Conservation (phyloP, 805 yeast species). For the Myxozyma sirexii region DNA sequence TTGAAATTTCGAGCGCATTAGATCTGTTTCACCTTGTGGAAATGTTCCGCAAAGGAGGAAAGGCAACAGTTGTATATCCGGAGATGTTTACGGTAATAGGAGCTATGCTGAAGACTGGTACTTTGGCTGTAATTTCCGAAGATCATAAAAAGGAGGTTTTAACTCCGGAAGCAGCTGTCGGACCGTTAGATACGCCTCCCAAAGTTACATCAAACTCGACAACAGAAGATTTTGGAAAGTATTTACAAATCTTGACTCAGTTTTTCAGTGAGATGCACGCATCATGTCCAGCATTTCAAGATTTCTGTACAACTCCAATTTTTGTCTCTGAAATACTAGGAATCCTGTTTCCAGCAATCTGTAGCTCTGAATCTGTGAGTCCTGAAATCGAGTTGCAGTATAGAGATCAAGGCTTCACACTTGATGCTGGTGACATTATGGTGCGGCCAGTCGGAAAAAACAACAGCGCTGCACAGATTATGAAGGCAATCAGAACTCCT, state of each 20-base stretch:
- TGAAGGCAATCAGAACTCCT: slow-evolving; percentile 21
- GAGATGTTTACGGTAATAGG: slow-evolving; percentile 35
- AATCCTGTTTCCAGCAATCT: slow-evolving; percentile 32
- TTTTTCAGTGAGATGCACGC: slow-evolving; percentile 34
- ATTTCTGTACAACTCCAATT: slow-evolving; percentile 29
- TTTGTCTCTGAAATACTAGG: slow-evolving; percentile 32
- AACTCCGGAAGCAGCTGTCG: neutral
- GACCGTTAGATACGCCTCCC: neutral
- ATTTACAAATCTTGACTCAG: slow-evolving; percentile 30
- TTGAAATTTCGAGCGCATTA: slow-evolving; percentile 22
- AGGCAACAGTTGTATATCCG: slow-evolving; percentile 33
- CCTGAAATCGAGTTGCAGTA: slow-evolving; percentile 33
- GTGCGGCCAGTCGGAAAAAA: slow-evolving; percentile 27
- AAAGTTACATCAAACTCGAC: neutral
- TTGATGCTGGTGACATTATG: slow-evolving; percentile 31
- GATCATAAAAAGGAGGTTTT: slow-evolving; percentile 24
- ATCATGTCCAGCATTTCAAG: slow-evolving; percentile 32
- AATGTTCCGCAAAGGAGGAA: slow-evolving; percentile 29
- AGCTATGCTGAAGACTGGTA: slow-evolving; percentile 35
- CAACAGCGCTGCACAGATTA: slow-evolving; percentile 26
- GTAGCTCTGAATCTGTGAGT: slow-evolving; percentile 30
- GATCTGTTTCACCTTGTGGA: slow-evolving; percentile 31
- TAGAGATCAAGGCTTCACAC: slow-evolving; percentile 23
- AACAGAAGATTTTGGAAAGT: slow-evolving; percentile 16
- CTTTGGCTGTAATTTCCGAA: slow-evolving; percentile 26